Conservation (phyloP, 2,329 filamentous ascomycete genomes). For the Ilyonectria destructans region DNA sequence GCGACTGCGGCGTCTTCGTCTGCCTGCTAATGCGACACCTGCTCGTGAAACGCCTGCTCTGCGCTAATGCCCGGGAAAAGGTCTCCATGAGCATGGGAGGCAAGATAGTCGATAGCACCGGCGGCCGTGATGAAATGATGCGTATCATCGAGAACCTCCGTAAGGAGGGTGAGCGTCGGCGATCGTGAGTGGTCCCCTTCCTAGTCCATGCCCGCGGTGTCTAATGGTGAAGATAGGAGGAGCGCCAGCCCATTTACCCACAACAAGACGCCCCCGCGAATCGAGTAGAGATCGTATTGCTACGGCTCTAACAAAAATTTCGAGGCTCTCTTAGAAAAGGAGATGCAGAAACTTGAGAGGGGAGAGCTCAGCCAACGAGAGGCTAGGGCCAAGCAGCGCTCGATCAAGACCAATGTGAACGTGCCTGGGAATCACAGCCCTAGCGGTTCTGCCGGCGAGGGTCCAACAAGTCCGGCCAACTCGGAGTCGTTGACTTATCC, state of each 20-base stretch:
- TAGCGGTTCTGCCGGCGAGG: constrained; percentile 30
- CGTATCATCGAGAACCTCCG: constrained; percentile 89
- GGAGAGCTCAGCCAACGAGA: constrained; percentile 7
- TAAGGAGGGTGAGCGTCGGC: constrained; percentile 88
- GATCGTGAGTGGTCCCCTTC: constrained; percentile 74
- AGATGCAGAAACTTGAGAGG: constrained; percentile 14
- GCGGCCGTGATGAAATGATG: constrained; percentile 91
- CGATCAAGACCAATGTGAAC: neutral
- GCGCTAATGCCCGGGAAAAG: constrained; percentile 85
- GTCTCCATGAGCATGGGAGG: constrained; percentile 95
- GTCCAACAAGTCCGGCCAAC: constrained; percentile 15
- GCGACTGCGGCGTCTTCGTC: constrained; percentile 96
- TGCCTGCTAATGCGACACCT: constrained; percentile 96
- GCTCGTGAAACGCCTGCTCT: constrained; percentile 86
- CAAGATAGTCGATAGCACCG: constrained; percentile 85
- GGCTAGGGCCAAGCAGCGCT: neutral
- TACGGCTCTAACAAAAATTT: constrained; percentile 51
- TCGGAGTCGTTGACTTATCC: constrained; percentile 12
- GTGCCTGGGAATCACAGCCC: neutral
- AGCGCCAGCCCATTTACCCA: constrained; percentile 57
- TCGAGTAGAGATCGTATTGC: constrained; percentile 59
- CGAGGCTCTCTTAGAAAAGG: constrained; percentile 45
- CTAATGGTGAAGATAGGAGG: constrained; percentile 51
- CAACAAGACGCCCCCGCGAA: constrained; percentile 61
- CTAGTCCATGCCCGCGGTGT: neutral